Conservation (phyloP, 2,329 filamentous ascomycete genomes). For the Dryadomyces quercus-mongolicae region DNA sequence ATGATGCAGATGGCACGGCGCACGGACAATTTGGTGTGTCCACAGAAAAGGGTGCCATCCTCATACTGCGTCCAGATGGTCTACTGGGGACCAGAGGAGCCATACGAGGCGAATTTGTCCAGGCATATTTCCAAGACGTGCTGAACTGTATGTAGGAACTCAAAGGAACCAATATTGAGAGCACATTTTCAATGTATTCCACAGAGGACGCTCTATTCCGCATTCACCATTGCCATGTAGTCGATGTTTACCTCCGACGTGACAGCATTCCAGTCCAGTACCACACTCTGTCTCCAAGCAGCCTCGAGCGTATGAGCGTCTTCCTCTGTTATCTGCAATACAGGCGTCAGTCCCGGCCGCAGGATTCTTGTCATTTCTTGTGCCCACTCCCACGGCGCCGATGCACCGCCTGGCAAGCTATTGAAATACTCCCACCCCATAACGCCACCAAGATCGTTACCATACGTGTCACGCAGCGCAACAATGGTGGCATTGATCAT, state of each 20-base stretch:
- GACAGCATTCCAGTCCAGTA: not conserved
- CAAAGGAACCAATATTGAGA: not conserved
- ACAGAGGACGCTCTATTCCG: not conserved
- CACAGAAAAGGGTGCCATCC: constrained; percentile 11
- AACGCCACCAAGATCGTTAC: constrained; percentile 57
- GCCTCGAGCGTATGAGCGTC: constrained; percentile 11
- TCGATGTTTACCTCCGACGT: too few species aligned
- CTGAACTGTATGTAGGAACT: not conserved
- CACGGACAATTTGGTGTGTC: constrained; percentile 17
- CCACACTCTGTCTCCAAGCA: constrained; percentile 14
- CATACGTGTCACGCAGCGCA: constrained; percentile 36
- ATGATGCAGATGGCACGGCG: constrained; percentile 24
- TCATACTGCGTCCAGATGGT: constrained; percentile 18
- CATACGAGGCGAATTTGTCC: constrained; percentile 7
- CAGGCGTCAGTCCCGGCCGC: constrained; percentile 16
- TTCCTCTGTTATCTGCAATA: constrained; percentile 12
- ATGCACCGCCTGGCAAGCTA: constrained; percentile 50
- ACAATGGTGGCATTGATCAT: constrained; percentile 31
- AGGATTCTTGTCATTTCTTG: constrained; percentile 44
- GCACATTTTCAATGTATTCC: not conserved
- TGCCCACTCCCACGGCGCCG: constrained; percentile 68
- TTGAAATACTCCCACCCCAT: constrained; percentile 98
- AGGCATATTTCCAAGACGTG: constrained; percentile 11
- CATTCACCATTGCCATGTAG: too few species aligned
- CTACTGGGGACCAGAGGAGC: constrained; percentile 10